These are phyloP conservation scores for Ustilago xerochloae DNA, from an alignment of 1,284 basidiomycete species.

Conservation along the genomic window DNA sequence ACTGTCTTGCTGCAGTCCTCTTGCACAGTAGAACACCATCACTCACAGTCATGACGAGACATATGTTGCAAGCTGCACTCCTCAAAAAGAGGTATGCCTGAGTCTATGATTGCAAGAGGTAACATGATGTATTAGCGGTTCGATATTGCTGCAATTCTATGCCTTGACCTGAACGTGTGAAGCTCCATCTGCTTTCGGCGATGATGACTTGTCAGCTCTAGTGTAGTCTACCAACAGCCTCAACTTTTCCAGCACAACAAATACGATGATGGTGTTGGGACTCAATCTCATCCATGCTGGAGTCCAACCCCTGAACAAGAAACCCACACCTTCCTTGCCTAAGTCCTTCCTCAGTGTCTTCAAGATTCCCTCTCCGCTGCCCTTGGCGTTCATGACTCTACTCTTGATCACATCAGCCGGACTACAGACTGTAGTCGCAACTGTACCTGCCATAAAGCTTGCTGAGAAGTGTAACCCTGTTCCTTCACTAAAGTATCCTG, in stretches of 20 bases:
- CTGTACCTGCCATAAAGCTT: constrained; percentile 71
- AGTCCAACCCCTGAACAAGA: constrained; percentile 73
- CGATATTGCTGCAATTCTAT: too few relatives aligned
- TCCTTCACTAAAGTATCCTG: constrained; percentile 69
- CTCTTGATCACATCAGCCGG: constrained; percentile 71
- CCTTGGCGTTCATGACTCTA: constrained; percentile 70
- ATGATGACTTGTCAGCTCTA: constrained; percentile 1
- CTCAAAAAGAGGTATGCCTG: too few relatives aligned
- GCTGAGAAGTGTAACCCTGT: constrained; percentile 70
- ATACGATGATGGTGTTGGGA: constrained; percentile 66
- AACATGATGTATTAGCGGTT: too few relatives aligned
- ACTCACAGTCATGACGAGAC: too few relatives aligned
- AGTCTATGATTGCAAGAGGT: not conserved
- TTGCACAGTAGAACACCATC: too few relatives aligned
- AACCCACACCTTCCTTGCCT: constrained; percentile 69
- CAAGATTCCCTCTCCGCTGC: constrained; percentile 38
- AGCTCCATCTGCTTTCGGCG: not conserved
- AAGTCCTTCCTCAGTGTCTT: constrained; percentile 53
- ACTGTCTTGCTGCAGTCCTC: too few relatives aligned
- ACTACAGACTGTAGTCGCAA: constrained; percentile 70
- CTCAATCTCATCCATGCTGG: constrained; percentile 70
- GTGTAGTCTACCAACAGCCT: constrained; percentile 56
- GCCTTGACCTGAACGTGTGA: constrained; percentile 13
- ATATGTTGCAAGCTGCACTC: too few relatives aligned
- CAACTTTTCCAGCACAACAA: constrained; percentile 64